Evolutionary conservation across 495 filamentous ascomycete species (phyloP), one percentile per base, ranked within the genome.

Genomic region (Penicillium odoratum): DNA sequence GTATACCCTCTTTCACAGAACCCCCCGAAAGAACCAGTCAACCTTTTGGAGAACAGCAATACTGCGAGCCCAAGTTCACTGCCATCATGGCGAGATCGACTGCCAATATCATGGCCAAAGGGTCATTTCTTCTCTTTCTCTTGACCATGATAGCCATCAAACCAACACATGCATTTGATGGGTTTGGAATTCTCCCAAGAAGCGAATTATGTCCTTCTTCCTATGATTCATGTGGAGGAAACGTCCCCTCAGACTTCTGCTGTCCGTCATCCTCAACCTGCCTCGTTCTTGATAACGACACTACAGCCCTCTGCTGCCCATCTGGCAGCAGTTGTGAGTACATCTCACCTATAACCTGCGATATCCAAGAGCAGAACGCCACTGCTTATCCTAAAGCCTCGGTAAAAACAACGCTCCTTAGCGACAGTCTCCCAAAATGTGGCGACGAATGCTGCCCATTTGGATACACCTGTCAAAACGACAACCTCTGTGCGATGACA

Each of bases 261-360:
- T 97, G 92, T 69, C 74, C 83, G 7, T 62, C 77, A 16, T 72
- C 68, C 3, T 73, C 82, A n/a, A 83, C 70, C 21, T 97, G 92
- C 67, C 68, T 86, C 40, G 62, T 77, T 30, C 75, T 94, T 33
- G 89, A 91, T 55, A 80, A 73, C 44, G 78, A 75, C 33, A 89
- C 82, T 11, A 88, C 90, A 1, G 79, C 86, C 4, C 78, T 96
- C 18, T 97, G 92, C 76, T 97, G 92, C 69, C 90, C 90, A 7
- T 55, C 71, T 3, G 85, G 83, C 3, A 56, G 64, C 11, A 75
- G 78, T 62, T 97, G 92, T 73, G 56, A 72, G 31, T 80, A 72
- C 40, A 92, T 97, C 57, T 58, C 78, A 58, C 78, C 90, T 6
- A 87, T 95, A 50, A 78, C 78, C 31, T 97, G 92, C 76, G 83